A percentile compares a stretch with the other conserved stretches of the same genome.
These are phyloP conservation scores for Lachancea nothofagi DNA, from an alignment of 805 yeast species.

Conservation along the genomic window DNA sequence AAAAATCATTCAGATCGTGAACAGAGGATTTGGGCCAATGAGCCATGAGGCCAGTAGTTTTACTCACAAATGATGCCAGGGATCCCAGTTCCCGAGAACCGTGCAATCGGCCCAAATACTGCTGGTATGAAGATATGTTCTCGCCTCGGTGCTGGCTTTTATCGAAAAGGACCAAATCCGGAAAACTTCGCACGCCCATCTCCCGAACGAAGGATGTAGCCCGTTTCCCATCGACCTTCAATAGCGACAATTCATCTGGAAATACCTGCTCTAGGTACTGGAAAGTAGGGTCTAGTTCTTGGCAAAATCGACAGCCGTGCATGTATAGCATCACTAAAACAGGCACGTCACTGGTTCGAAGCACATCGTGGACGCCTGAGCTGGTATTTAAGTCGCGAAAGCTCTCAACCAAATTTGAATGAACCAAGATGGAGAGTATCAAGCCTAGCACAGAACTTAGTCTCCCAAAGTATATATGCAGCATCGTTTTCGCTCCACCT, in stretches of 20 bases:
- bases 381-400: constrained; percentile 1
- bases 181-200: constrained; percentile 42
- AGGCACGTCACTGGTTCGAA: constrained; percentile 3
- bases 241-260: constrained; percentile 34
- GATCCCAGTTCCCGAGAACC: background rate
- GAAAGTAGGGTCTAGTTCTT: constrained; percentile 41
- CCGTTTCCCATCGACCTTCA: constrained; percentile 33
- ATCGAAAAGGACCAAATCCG: constrained; percentile 44
- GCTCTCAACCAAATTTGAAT: background rate
- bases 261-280: constrained; percentile 41
- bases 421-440: background rate
- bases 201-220: constrained; percentile 35
- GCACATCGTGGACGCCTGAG: constrained; percentile 1
- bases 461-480: too few relatives aligned
- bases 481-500: too few relatives aligned
- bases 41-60: constrained; percentile 33
- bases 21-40: constrained; percentile 27
- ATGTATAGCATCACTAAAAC: constrained; percentile 34
- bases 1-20: background rate
- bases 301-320: constrained; percentile 43
- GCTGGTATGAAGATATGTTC: background rate
- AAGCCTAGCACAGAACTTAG: too few relatives aligned
- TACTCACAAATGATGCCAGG: constrained; percentile 9
- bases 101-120: constrained; percentile 11
- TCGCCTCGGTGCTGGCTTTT: constrained; percentile 29